Evolutionary conservation across 106 monocot species (phyloP).

Genomic region (Dioscorea alata): DNA sequence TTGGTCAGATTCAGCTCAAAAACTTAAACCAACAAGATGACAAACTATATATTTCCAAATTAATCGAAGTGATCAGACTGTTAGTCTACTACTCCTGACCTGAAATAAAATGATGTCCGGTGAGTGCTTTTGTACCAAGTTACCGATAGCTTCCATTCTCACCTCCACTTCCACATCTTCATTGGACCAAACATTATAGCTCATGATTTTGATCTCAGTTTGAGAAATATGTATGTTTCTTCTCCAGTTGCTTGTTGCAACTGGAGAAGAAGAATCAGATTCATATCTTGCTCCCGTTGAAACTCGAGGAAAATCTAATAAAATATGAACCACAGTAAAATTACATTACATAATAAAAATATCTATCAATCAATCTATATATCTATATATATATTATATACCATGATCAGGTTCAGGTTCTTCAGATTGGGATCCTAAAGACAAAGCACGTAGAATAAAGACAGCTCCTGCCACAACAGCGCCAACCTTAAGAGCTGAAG

Average conservation of each 20-base stretch:
- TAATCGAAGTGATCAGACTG: not conserved
- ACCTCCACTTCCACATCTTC: constrained; percentile 30
- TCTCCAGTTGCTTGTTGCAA: not conserved
- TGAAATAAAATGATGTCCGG: constrained; percentile 51
- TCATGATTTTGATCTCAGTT: constrained; percentile 24
- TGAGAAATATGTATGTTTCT: not conserved
- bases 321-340: not conserved
- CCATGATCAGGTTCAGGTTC: too few relatives aligned
- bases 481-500: too few relatives aligned
- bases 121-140: constrained; percentile 24
- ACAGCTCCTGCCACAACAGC: too few relatives aligned
- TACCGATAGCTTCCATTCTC: constrained; percentile 41
- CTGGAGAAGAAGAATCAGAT: not conserved
- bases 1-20: not conserved
- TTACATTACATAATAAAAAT: too few relatives aligned
- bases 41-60: not conserved
- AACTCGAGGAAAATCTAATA: not conserved
- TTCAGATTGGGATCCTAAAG: too few relatives aligned
- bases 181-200: constrained; percentile 42
- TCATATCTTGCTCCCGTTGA: not conserved
- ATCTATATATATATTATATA: too few relatives aligned
- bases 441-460: too few relatives aligned
- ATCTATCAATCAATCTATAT: too few relatives aligned
- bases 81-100: constrained; percentile 5
- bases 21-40: not conserved